A percentile compares a stretch with the other conserved stretches of the same genome.
These are phyloP conservation scores for Nematodospora valgi DNA, from an alignment of 805 yeast species.

Conservation along the genomic window DNA sequence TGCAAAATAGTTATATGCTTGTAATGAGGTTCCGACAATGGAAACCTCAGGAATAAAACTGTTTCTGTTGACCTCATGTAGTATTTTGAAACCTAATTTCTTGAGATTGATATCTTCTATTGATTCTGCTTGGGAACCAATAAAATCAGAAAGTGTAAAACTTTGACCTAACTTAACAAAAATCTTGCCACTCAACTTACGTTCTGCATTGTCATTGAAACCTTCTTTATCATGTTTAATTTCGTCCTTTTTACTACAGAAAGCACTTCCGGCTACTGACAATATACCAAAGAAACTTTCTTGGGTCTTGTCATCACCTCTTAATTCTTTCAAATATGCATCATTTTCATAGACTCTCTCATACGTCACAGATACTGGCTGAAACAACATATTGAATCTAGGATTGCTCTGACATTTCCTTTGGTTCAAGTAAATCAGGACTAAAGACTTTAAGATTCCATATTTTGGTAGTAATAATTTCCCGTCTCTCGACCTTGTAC, in stretches of 20 bases:
- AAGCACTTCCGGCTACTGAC: slow-evolving; percentile 31
- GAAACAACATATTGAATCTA: slow-evolving; percentile 35
- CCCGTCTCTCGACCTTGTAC: slow-evolving; percentile 67
- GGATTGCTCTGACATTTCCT: slow-evolving; percentile 14
- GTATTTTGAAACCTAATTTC: slow-evolving; percentile 50
- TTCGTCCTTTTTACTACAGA: slow-evolving; percentile 7
- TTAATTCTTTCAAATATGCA: slow-evolving; percentile 52
- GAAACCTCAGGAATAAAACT: slow-evolving; percentile 54
- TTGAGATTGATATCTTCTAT: slow-evolving; percentile 32
- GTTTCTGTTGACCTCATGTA: slow-evolving; percentile 49
- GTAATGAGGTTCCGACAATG: slow-evolving; percentile 46
- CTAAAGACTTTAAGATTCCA: slow-evolving; percentile 54
- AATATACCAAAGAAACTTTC: slow-evolving; percentile 44
- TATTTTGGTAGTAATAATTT: slow-evolving; percentile 59
- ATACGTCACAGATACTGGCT: slow-evolving; percentile 57
- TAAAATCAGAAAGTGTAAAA: slow-evolving; percentile 27
- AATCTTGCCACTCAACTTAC: slow-evolving; percentile 33
- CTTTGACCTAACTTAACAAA: slow-evolving; percentile 32
- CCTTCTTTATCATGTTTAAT: slow-evolving; percentile 17
- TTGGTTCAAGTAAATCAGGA: slow-evolving; percentile 45
- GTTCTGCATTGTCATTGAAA: slow-evolving; percentile 24
- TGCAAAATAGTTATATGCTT: slow-evolving; percentile 27
- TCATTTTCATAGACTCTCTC: slow-evolving; percentile 57
- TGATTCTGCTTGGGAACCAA: slow-evolving; percentile 11
- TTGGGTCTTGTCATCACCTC: slow-evolving; percentile 54